Evolutionary conservation across 2,329 filamentous ascomycete species (phyloP).

Genomic region (Sporothrix inflata): DNA sequence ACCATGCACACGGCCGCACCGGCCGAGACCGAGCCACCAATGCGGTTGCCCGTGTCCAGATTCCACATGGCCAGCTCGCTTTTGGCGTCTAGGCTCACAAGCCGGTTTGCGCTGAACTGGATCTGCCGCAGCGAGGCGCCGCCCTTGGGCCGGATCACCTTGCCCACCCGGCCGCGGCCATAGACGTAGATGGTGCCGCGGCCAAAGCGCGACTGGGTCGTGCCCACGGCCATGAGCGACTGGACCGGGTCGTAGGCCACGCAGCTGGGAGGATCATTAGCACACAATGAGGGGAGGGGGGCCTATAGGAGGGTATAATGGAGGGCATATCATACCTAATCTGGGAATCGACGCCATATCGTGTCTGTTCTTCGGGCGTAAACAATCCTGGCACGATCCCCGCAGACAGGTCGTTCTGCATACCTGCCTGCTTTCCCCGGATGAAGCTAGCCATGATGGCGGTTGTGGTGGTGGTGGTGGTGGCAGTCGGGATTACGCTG

Average conservation of each 20-base stretch:
- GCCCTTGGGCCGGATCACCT: conserved; percentile 70
- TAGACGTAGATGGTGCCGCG: conserved; percentile 87
- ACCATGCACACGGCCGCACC: conserved; percentile 74
- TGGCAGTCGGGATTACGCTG: not conserved
- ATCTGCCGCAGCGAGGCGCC: conserved; percentile 75
- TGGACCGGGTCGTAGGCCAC: conserved; percentile 81
- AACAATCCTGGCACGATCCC: conserved; percentile 79
- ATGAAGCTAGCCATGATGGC: conserved; percentile 79
- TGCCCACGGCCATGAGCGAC: conserved; percentile 89
- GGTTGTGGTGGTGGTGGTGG: not conserved
- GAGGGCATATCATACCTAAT: conserved; percentile 55
- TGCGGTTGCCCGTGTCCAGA: conserved; percentile 67
- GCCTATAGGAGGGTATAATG: no score
- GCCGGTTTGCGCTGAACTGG: conserved; percentile 83
- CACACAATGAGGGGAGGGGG: no score
- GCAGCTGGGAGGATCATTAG: conserved; percentile 42
- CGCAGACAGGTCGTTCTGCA: conserved; percentile 86
- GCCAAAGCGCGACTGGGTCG: conserved; percentile 82
- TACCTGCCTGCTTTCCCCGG: conserved; percentile 88
- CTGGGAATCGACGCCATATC: conserved; percentile 81
- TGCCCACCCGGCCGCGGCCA: conserved; percentile 79
- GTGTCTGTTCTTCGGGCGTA: conserved; percentile 77
- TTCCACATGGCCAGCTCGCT: conserved; percentile 87
- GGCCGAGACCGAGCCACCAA: conserved; percentile 74
- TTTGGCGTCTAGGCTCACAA: conserved; percentile 81